Conservation (phyloP, 192 early-diverging fungal genomes). For the Podila minutissima region DNA sequence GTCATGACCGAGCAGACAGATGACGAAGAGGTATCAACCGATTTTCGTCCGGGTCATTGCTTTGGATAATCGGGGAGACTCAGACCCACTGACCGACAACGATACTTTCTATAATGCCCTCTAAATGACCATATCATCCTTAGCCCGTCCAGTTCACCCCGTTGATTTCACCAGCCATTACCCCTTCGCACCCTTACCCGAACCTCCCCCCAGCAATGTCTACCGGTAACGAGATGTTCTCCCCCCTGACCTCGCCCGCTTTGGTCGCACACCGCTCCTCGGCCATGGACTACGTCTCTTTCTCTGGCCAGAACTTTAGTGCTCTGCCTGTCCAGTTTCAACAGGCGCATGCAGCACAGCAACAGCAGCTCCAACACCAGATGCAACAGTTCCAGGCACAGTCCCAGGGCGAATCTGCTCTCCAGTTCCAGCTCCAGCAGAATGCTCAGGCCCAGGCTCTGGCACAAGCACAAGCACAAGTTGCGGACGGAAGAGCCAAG, state of each 20-base stretch:
- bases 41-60: background rate
- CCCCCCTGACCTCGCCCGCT: slow-evolving; percentile 73
- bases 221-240: slow-evolving; percentile 55
- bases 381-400: slow-evolving; percentile 22
- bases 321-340: slow-evolving; percentile 37
- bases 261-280: slow-evolving; percentile 56
- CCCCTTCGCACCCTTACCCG: slow-evolving; percentile 65
- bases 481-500: slow-evolving; percentile 11
- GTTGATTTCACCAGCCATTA: slow-evolving; percentile 76
- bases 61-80: no score
- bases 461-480: background rate
- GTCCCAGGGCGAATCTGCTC: background rate
- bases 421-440: slow-evolving; percentile 12
- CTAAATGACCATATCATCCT: background rate
- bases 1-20: slow-evolving; percentile 25
- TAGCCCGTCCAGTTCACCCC: slow-evolving; percentile 59
- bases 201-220: slow-evolving; percentile 44
- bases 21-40: slow-evolving; percentile 12
- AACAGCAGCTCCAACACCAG: slow-evolving; percentile 27
- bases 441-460: background rate
- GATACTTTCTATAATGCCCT: background rate
- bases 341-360: slow-evolving; percentile 26
- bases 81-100: background rate
- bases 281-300: slow-evolving; percentile 23
- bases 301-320: slow-evolving; percentile 13